Evolutionary conservation across 208 protist species (phyloP).

Genomic region (Borovskyia barvae): DNA sequence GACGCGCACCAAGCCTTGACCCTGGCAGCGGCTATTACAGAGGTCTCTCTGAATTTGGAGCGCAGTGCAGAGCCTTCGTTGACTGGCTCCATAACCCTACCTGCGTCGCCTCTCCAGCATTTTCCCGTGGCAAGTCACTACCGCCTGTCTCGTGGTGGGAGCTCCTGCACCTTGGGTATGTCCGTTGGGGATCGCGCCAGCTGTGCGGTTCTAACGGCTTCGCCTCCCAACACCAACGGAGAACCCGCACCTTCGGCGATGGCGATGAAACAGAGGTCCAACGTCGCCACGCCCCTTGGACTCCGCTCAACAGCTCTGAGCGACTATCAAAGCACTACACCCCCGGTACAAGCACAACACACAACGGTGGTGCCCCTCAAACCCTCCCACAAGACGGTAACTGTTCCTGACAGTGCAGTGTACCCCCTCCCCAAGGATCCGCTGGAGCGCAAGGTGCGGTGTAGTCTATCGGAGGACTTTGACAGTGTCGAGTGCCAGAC

Average conservation of each 20-base stretch:
- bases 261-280: slow-evolving; percentile 2
- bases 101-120: not conserved
- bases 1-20: slow-evolving; percentile 23
- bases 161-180: not conserved
- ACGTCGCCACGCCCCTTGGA: slow-evolving; percentile 7
- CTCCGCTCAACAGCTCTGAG: not conserved
- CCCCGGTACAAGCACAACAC: too few relatives aligned
- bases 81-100: not conserved
- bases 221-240: slow-evolving; percentile 2
- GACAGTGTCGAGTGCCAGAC: not conserved
- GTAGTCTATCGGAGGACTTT: not conserved
- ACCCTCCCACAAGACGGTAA: too few relatives aligned
- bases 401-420: too few relatives aligned
- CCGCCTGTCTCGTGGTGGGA: slow-evolving; percentile 7
- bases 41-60: slow-evolving; percentile 19
- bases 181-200: slow-evolving; percentile 7
- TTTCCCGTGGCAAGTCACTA: not conserved
- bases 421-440: slow-evolving; percentile 8
- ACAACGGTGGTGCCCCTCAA: too few relatives aligned
- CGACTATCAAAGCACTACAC: too few relatives aligned
- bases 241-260: not conserved
- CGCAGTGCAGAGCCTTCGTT: slow-evolving; percentile 1
- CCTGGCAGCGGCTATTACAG: slow-evolving; percentile 46
- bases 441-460: slow-evolving; percentile 32
- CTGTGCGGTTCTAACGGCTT: slow-evolving; percentile 2